phyloP scores from a whole-genome alignment of 345 rosid genomes.

The Nasturtium officinale region DNA sequence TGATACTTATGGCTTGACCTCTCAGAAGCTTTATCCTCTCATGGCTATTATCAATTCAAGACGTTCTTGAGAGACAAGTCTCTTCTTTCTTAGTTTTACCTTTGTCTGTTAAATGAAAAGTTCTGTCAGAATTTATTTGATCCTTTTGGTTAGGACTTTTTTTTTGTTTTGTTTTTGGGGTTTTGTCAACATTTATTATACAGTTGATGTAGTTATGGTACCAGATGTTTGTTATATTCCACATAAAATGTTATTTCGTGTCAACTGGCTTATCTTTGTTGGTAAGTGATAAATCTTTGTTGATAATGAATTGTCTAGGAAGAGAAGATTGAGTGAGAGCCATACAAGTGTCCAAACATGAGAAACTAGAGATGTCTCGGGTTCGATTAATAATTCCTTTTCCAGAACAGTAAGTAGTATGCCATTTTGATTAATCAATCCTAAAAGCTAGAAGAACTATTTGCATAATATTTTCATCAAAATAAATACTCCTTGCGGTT shows the following conservation, averaged over 20 bases:
- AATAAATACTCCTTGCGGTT: too few relatives aligned
- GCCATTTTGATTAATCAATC: neutral
- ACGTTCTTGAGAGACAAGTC: constrained; percentile 21
- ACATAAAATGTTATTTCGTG: neutral
- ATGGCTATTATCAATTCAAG: constrained; percentile 62
- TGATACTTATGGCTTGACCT: constrained; percentile 63
- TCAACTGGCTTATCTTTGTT: neutral
- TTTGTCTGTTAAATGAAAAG: neutral
- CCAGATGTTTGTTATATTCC: neutral
- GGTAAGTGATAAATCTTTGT: neutral
- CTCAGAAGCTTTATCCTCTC: constrained; percentile 79
- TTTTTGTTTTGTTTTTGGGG: too few relatives aligned
- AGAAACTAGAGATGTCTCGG: neutral
- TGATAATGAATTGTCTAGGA: neutral
- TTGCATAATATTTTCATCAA: too few relatives aligned
- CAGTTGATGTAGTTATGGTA: neutral
- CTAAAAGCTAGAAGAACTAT: neutral
- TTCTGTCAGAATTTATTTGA: neutral
- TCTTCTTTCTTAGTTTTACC: neutral
- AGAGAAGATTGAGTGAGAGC: neutral
- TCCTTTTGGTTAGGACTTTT: neutral
- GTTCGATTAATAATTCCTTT: neutral
- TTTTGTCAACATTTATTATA: neutral
- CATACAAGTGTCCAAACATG: neutral
- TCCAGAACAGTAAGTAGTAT: neutral